A percentile compares a stretch with the other conserved stretches of the same genome.
Conservation (phyloP, 78 protist genomes). For the Monosiga brevicollis region DNA sequence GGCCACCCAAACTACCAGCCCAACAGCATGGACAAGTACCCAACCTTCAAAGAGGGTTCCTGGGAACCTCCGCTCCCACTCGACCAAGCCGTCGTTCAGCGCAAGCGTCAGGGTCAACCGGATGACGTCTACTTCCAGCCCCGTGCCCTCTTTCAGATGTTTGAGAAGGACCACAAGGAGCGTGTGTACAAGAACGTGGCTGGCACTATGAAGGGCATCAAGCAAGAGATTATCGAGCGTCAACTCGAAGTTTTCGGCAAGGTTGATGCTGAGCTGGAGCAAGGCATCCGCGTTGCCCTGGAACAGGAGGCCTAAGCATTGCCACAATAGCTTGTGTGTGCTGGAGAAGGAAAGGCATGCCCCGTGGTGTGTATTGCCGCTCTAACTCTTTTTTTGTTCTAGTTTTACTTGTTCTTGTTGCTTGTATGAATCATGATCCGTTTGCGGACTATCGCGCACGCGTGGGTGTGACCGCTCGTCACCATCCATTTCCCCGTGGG, state of each 20-base stretch:
- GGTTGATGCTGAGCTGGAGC: constrained; percentile 45
- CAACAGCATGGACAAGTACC: neutral
- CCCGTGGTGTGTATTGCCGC: too few species aligned
- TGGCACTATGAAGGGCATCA: constrained; percentile 35
- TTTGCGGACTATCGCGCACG: too few species aligned
- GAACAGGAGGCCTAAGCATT: too few species aligned
- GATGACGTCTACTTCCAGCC: constrained; percentile 44
- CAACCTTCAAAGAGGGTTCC: constrained; percentile 23
- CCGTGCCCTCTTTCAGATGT: constrained; percentile 39
- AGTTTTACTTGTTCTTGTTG: too few species aligned
- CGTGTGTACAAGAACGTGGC: constrained; percentile 36
- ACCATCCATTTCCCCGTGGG: too few species aligned
- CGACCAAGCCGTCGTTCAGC: neutral
- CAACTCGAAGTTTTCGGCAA: constrained; percentile 33
- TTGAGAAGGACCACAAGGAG: constrained; percentile 38
- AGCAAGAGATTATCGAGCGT: constrained; percentile 29
- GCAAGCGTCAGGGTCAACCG: constrained; percentile 12
- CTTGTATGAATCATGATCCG: too few species aligned
- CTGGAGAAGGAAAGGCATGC: too few species aligned
- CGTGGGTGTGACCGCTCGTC: too few species aligned
- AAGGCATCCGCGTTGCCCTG: constrained; percentile 26
- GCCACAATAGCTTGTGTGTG: too few species aligned
- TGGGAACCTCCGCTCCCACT: neutral
- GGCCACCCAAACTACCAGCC: constrained; percentile 47
- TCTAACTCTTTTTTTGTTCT: too few species aligned